Evolutionary conservation across 192 early-diverging fungal genomes (phyloP), one percentile per base, ranked within the genome.

Genomic region (Coemansia sp.): DNA sequence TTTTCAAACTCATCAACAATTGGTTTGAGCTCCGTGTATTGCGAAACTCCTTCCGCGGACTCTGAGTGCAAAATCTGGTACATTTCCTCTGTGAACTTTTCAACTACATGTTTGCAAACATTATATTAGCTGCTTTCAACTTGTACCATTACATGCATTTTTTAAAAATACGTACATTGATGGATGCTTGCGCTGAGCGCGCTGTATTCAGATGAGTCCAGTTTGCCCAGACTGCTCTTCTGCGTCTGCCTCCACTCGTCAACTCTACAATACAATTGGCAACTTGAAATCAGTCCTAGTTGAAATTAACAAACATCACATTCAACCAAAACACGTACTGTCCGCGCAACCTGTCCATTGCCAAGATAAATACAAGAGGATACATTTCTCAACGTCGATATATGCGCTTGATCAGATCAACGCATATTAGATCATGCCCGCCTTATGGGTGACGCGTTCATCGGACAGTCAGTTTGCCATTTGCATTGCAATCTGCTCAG

Each of bases 401-500:
- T 38, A 38, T 38, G 2, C 5, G 6, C 23, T 6, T 54, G 38
- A 53, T 44, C 18, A 18, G 35, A 66, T 66, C 25, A 49, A 19
- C 40, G 48, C 22, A 19, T 31, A 58, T 46, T 27, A 46, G 57
- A 66, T 66, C 50, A 53, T 21, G 1, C 5, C 9, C 19, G 16
- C 9, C 42, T 59, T 54, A 58, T 66, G 62, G 62, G 54, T 64
- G 62, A 64, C 62, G 62, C 62, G 62, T 64, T 64, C 54, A 47
- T 24, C 24, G n/a, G 4, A 2, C 23, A 30, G 32, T 18, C 42
- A 44, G 52, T 2, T n/a, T 21, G 3, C 18, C 6, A 3, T 30
- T 54, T 31, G n/a, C 52, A 8, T 31, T 21, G 31, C 32, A 44
- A 44, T 44, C 42, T 44, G 18, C 30, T n/a, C n/a, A n/a, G n/a